These are phyloP conservation scores for Scheffersomyces stambukii DNA, from an alignment of 1,139 yeast species.

Conservation along the genomic window DNA sequence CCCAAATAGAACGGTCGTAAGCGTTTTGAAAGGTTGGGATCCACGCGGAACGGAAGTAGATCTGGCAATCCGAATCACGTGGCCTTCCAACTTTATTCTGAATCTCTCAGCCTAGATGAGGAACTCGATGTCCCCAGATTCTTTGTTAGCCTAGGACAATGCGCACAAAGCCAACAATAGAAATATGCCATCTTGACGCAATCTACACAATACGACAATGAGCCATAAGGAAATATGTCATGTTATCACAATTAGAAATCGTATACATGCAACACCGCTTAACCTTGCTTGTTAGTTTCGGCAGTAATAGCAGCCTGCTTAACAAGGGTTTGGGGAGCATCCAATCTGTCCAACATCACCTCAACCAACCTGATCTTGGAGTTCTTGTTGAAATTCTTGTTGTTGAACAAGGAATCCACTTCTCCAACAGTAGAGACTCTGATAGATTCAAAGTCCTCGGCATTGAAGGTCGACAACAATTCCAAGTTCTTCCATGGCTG, in stretches of 20 bases:
- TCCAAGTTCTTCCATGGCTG: constrained; percentile 79
- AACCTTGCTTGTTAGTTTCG: constrained; percentile 43
- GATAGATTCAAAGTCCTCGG: constrained; percentile 46
- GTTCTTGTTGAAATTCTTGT: constrained; percentile 52
- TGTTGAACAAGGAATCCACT: constrained; percentile 53
- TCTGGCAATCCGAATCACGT: no score
- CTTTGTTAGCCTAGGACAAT: not conserved
- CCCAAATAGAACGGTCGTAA: no score
- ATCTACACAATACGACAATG: not conserved
- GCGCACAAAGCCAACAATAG: not conserved
- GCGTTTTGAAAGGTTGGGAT: no score
- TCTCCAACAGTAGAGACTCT: constrained; percentile 65
- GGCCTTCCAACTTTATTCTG: no score
- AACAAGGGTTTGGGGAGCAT: constrained; percentile 69
- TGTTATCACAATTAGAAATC: not conserved
- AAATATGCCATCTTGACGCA: not conserved
- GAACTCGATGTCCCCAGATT: no score
- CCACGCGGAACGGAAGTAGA: no score
- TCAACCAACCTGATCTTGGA: constrained; percentile 73
- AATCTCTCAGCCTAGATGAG: no score
- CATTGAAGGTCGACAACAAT: constrained; percentile 70
- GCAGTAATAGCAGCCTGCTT: constrained; percentile 74
- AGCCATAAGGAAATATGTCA: not conserved
- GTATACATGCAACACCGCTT: not conserved
- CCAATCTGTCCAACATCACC: constrained; percentile 75